Conservation (phyloP, 441 rosid genomes). For the Pelargonium australe region DNA sequence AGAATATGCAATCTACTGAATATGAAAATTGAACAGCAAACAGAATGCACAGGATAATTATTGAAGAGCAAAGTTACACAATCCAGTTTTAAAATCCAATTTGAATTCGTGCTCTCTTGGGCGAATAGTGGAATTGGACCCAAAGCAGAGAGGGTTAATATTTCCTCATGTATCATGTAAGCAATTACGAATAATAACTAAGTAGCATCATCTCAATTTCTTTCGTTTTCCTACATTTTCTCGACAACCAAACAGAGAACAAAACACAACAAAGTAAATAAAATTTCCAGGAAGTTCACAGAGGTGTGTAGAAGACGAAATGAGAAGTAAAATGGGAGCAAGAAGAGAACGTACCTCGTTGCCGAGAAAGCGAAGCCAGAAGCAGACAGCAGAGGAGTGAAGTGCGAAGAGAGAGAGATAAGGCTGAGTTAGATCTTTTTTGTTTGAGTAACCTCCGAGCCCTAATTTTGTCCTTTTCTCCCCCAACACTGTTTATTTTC, state of each 20-base stretch:
- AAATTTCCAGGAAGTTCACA: not conserved
- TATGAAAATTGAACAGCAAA: not conserved
- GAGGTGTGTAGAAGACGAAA: not conserved
- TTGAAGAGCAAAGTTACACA: not conserved
- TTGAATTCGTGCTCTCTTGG: not conserved
- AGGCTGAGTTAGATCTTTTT: not conserved
- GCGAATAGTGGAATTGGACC: not conserved
- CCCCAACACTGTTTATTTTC: not conserved
- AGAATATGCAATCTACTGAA: not conserved
- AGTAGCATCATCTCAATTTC: not conserved
- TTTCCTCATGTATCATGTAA: not conserved
- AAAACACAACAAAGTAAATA: not conserved
- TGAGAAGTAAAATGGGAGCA: not conserved
- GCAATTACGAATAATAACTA: not conserved
- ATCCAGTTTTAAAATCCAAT: not conserved
- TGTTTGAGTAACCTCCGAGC: conserved; percentile 4
- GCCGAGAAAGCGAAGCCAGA: not conserved
- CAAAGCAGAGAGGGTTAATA: not conserved
- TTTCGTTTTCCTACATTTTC: conserved; percentile 17
- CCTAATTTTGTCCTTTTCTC: not conserved
- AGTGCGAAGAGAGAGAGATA: not conserved
- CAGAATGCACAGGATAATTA: not conserved
- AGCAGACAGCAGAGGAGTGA: conserved; percentile 7
- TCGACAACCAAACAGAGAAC: conserved; percentile 17
- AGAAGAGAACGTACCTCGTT: conserved; percentile 4